Evolutionary conservation across 306 rosid species (phyloP), one percentile per base, ranked within the genome.

Genomic region (Delonix regia): DNA sequence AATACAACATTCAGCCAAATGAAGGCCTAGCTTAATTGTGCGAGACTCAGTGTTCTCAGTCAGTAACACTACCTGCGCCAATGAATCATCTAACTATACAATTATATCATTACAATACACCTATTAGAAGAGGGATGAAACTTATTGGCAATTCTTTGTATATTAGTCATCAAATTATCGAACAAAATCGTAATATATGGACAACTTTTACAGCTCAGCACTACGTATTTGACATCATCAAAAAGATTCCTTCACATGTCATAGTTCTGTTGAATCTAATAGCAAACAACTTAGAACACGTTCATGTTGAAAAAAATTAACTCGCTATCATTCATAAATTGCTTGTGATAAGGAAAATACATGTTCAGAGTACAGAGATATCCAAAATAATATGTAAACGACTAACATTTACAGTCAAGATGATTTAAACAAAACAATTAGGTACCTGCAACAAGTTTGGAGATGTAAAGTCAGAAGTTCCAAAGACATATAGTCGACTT

Each of bases 31-130:
- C 86, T 92, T 94, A 51, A 83, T 79, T 38, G 85, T 89, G 53
- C 97, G 94, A 34, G 91, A 82, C 74, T 94, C 98, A 5, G 67
- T 87, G 42, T 92, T 89, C 71, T 94, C 98, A 71, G 88, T 92
- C 86, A 94, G 78, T 82, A 94, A 77, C 62, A 90, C 78, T 36
- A 90, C 91, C 97, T 92, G 91, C 71, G 65, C 66, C 90, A 68
- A 44, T 28, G 21, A 48, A 73, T 73, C 61, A 52, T 56, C 53
- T 11, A 73, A 65, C 22, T 66, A 73, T 39, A 79, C 69, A 63
- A 56, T 34, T 45, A 74, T 25, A 4, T 57, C 45, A 59, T 41
- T 56, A 47, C 36, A 51, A 76, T 61, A 64, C 14, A 41, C 60
- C 15, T 22, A 34, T 28, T 55, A 48, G 52, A 7, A 75, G 51